Conservation (phyloP, 225 moss, liverwort and hornwort genomes). For the Antitrichia curtipendula region DNA sequence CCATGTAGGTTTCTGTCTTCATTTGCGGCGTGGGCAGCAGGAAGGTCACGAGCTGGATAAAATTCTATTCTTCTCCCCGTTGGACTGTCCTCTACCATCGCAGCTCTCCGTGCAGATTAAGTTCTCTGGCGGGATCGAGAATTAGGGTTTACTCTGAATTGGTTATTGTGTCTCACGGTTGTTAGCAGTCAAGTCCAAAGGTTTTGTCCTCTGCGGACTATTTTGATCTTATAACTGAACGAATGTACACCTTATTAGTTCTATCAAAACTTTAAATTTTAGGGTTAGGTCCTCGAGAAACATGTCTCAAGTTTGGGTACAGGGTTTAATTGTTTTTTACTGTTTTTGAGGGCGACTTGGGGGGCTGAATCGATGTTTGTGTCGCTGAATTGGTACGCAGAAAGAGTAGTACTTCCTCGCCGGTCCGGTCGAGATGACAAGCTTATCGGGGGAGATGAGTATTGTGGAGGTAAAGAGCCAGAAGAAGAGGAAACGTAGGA, state of each 20-base stretch:
- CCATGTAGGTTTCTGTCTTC: conserved; percentile 51
- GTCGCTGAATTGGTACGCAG: background rate
- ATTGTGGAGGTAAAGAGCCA: background rate
- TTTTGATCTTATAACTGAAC: background rate
- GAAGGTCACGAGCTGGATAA: conserved; percentile 80
- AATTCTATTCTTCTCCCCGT: conserved; percentile 57
- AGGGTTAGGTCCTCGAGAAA: background rate
- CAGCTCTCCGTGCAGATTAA: too few relatives aligned
- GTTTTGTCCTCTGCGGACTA: background rate
- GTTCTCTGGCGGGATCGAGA: background rate
- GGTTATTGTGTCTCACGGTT: background rate
- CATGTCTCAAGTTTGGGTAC: background rate
- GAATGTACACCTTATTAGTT: background rate
- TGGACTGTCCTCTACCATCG: conserved; percentile 42
- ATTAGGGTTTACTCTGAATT: background rate
- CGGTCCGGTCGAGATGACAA: background rate
- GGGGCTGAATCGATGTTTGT: background rate
- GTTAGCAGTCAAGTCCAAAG: background rate
- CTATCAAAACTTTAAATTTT: background rate
- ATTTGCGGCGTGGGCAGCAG: conserved; percentile 60
- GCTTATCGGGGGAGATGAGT: background rate
- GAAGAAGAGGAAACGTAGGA: conserved; percentile 16
- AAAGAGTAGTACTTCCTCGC: background rate
- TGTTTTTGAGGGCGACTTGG: background rate
- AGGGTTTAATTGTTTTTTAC: background rate